A percentile compares a stretch with the other conserved stretches of the same genome.
These are phyloP conservation scores for Coemansia sp. DNA, from an alignment of 192 early-diverging fungal genomes.

Conservation along the genomic window DNA sequence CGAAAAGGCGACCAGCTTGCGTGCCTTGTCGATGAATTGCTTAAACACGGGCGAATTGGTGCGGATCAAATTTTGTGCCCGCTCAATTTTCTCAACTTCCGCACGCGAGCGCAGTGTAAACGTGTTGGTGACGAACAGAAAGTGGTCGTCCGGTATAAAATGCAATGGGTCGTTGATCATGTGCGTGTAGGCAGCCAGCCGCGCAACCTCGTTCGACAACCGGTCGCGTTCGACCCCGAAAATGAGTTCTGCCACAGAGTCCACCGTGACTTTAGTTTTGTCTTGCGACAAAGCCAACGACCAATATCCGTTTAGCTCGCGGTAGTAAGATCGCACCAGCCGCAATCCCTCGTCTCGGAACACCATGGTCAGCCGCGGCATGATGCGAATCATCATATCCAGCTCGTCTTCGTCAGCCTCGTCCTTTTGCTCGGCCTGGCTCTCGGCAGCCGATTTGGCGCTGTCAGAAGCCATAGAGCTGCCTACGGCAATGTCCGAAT, in stretches of 20 bases:
- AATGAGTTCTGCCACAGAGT: constrained; percentile 35
- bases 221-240: constrained; percentile 10
- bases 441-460: not conserved
- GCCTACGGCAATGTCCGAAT: too few relatives aligned
- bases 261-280: constrained; percentile 27
- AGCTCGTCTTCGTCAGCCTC: constrained; percentile 9
- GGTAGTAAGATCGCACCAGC: constrained; percentile 29
- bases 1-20: constrained; percentile 30
- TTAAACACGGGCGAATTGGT: constrained; percentile 37
- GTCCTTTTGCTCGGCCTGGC: not conserved
- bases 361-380: constrained; percentile 13
- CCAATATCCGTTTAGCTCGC: constrained; percentile 37
- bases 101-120: constrained; percentile 51
- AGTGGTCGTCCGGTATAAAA: constrained; percentile 49
- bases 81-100: constrained; percentile 44
- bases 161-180: constrained; percentile 54
- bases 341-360: constrained; percentile 26
- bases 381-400: constrained; percentile 13
- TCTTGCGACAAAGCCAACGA: constrained; percentile 9
- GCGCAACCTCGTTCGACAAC: constrained; percentile 10
- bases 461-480: not conserved
- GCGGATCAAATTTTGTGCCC: constrained; percentile 54
- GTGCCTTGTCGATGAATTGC: constrained; percentile 53
- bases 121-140: constrained; percentile 48
- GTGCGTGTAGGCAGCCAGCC: constrained; percentile 59